These are phyloP conservation scores for Monilinia aucupariae DNA, from an alignment of 2,329 filamentous ascomycete species.

Conservation along the genomic window DNA sequence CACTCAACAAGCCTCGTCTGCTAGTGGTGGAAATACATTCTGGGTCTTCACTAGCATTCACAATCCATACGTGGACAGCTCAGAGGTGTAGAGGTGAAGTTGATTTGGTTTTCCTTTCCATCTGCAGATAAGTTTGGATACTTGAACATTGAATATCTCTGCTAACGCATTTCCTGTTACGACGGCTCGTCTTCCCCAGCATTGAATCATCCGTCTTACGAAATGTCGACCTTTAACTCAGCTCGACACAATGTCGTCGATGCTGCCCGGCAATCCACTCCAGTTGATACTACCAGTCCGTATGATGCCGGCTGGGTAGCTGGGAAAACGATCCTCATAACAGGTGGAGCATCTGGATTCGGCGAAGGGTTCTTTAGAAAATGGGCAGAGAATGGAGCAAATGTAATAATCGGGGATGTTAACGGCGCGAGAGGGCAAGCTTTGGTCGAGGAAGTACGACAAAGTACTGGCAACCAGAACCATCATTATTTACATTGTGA, in stretches of 20 bases:
- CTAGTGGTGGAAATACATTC: no score
- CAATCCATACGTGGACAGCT: no score
- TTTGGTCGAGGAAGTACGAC: slow-evolving; percentile 49
- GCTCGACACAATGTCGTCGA: slow-evolving; percentile 23
- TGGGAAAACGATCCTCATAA: slow-evolving; percentile 56
- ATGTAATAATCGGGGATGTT: slow-evolving; percentile 60
- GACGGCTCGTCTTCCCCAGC: neutral
- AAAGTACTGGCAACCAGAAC: slow-evolving; percentile 39
- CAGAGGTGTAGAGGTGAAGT: no score
- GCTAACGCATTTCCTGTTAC: neutral
- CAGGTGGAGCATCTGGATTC: slow-evolving; percentile 58
- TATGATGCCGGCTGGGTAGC: slow-evolving; percentile 44
- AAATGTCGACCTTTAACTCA: neutral
- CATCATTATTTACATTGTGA: slow-evolving; percentile 57
- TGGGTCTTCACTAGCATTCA: no score
- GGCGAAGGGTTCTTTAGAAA: slow-evolving; percentile 49
- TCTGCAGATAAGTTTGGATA: no score
- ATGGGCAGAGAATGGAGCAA: slow-evolving; percentile 53
- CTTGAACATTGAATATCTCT: neutral
- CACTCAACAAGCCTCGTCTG: no score
- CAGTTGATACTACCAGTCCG: slow-evolving; percentile 42
- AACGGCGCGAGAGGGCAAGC: slow-evolving; percentile 48
- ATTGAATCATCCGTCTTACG: neutral
- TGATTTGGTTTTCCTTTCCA: no score
- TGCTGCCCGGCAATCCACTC: slow-evolving; percentile 31